Evolutionary conservation across 495 filamentous ascomycete species (phyloP).

Genomic region (Penicillium arizonense): DNA sequence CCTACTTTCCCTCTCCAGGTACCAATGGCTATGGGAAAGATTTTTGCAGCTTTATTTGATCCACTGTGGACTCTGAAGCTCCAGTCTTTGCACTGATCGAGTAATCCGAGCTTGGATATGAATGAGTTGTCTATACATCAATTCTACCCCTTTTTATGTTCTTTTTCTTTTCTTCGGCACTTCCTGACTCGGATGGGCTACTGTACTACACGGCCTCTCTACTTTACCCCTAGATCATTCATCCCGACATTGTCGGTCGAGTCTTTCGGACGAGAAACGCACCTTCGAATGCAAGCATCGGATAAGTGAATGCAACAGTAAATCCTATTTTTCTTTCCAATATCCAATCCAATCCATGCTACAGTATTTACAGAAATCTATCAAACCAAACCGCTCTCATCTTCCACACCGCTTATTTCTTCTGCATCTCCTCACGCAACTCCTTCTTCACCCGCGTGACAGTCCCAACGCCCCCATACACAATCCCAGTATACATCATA

Average conservation of each 20-base stretch:
- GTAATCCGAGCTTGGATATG: conserved; percentile 20
- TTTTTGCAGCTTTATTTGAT: neutral
- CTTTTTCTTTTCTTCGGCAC: neutral
- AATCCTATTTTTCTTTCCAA: conserved; percentile 1
- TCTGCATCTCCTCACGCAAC: conserved; percentile 60
- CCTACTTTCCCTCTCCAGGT: neutral
- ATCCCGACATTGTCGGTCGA: neutral
- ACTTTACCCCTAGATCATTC: neutral
- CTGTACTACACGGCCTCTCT: neutral
- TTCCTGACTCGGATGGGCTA: neutral
- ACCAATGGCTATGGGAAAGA: neutral
- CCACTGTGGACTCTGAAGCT: conserved; percentile 5
- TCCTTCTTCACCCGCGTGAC: conserved; percentile 84
- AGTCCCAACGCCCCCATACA: conserved; percentile 84
- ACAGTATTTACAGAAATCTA: conserved; percentile 20
- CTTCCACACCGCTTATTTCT: conserved; percentile 21
- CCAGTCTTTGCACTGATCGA: conserved; percentile 12
- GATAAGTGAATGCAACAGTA: too few relatives aligned
- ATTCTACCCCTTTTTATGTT: neutral
- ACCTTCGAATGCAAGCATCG: too few relatives aligned
- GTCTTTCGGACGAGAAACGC: neutral
- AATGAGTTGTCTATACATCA: neutral
- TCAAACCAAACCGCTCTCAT: neutral
- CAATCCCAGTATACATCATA: conserved; percentile 79
- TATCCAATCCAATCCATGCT: conserved; percentile 21